phyloP scores from a whole-genome alignment of 495 filamentous ascomycete species.

The Pyronema omphalodes region DNA sequence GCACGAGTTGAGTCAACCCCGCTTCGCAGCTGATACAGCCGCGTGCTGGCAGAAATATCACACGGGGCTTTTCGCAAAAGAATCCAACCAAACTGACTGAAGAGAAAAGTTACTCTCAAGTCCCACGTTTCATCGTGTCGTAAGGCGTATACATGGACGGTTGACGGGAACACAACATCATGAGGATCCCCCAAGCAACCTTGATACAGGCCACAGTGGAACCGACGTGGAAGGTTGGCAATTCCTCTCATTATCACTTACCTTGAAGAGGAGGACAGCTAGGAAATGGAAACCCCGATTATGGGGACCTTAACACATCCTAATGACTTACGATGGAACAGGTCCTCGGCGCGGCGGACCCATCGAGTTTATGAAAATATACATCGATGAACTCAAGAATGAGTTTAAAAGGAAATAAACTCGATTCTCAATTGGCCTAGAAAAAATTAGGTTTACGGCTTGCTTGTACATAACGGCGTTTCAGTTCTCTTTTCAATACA shows the following conservation, averaged over 20 bases:
- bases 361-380: conserved; percentile 35
- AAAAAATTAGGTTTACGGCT: neutral
- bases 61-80: neutral
- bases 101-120: conserved; percentile 38
- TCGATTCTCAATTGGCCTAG: too few species aligned
- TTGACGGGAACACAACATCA: conserved; percentile 32
- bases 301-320: neutral
- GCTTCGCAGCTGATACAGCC: neutral
- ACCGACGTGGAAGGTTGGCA: conserved; percentile 36
- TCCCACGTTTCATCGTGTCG: conserved; percentile 40
- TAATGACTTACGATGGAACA: neutral
- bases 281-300: neutral
- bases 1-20: conserved; percentile 22
- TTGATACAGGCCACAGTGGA: conserved; percentile 38
- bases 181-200: conserved; percentile 24
- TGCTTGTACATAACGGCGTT: conserved; percentile 1
- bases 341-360: neutral
- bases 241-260: conserved; percentile 11
- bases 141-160: conserved; percentile 36
- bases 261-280: neutral
- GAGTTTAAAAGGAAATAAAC: conserved; percentile 32
- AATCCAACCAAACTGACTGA: conserved; percentile 12
- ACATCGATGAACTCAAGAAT: conserved; percentile 41
- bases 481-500: conserved; percentile 3
- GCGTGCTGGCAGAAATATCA: neutral